Evolutionary conservation across 805 yeast genomes (phyloP).

Genomic region (Kodamaea lidongshanica): DNA sequence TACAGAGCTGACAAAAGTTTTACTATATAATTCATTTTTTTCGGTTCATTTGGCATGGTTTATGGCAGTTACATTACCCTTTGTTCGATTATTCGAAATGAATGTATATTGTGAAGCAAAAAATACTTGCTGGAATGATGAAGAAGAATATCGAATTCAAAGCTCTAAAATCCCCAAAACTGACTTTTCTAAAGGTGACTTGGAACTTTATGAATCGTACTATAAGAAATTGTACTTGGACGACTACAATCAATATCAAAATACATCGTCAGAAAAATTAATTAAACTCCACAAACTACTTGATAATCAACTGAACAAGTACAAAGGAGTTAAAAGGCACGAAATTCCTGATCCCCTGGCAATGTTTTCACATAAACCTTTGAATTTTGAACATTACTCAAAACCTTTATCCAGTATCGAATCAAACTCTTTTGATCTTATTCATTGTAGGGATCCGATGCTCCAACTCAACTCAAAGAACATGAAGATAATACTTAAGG

Average conservation of each 20-base stretch:
- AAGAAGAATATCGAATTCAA: constrained; percentile 6
- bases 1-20: constrained; percentile 25
- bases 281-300: constrained; percentile 15
- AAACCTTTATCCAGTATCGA: constrained; percentile 8
- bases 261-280: constrained; percentile 14
- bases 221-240: constrained; percentile 17
- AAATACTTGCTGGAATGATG: constrained; percentile 13
- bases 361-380: constrained; percentile 21
- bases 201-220: constrained; percentile 15
- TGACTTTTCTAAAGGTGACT: constrained; percentile 20
- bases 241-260: constrained; percentile 14
- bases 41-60: constrained; percentile 36
- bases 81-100: constrained; percentile 30
- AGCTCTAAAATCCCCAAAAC: constrained; percentile 9
- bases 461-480: constrained; percentile 26
- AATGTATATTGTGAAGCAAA: constrained; percentile 24
- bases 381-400: constrained; percentile 26
- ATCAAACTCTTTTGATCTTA: constrained; percentile 22
- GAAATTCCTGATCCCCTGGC: constrained; percentile 14
- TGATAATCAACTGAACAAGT: constrained; percentile 17
- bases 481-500: constrained; percentile 19
- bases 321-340: constrained; percentile 12
- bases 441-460: constrained; percentile 33
- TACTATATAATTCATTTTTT: constrained; percentile 27
- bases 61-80: constrained; percentile 31